These are phyloP conservation scores for Suzukiozyma palmioleophila DNA, from an alignment of 1,139 yeast genomes.

Conservation along the genomic window DNA sequence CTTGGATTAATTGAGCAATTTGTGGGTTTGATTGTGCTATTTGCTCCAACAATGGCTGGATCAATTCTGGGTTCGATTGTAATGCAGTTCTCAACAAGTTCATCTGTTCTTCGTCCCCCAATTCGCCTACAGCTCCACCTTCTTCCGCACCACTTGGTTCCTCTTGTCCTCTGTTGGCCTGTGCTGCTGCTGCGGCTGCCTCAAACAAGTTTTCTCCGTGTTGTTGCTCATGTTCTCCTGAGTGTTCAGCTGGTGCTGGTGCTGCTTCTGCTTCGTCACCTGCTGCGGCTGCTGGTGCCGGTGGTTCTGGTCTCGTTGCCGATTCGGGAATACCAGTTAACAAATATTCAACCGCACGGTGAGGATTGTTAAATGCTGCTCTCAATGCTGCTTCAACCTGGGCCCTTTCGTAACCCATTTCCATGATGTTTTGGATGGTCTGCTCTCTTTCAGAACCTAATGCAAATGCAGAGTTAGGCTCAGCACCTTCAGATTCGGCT, in stretches of 20 bases:
- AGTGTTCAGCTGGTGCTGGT: conserved; percentile 15
- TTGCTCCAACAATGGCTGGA: conserved; percentile 81
- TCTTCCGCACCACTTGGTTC: conserved; percentile 22
- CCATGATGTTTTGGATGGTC: conserved; percentile 78
- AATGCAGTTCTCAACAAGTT: conserved; percentile 72
- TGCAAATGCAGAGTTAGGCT: conserved; percentile 48
- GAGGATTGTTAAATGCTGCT: conserved; percentile 97
- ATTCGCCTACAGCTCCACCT: conserved; percentile 19
- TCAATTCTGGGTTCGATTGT: conserved; percentile 83
- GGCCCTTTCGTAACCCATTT: conserved; percentile 90
- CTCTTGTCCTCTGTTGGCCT: conserved; percentile 27
- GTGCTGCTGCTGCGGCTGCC: conserved; percentile 64
- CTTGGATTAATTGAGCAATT: conserved; percentile 74
- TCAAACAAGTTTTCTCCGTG: conserved; percentile 57
- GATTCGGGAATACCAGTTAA: conserved; percentile 86
- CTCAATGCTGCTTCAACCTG: conserved; percentile 88
- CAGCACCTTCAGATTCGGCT: conserved; percentile 18
- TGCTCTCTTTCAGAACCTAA: conserved; percentile 64
- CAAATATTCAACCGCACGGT: conserved; percentile 93
- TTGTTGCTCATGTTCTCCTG: conserved; percentile 22
- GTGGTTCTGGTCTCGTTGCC: conserved; percentile 30
- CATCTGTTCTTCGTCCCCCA: conserved; percentile 50
- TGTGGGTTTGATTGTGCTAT: conserved; percentile 83
- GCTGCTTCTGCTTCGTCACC: conserved; percentile 21
- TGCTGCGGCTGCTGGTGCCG: conserved; percentile 22